Evolutionary conservation across 345 rosid species (phyloP).

Genomic region (Citrus australasica): DNA sequence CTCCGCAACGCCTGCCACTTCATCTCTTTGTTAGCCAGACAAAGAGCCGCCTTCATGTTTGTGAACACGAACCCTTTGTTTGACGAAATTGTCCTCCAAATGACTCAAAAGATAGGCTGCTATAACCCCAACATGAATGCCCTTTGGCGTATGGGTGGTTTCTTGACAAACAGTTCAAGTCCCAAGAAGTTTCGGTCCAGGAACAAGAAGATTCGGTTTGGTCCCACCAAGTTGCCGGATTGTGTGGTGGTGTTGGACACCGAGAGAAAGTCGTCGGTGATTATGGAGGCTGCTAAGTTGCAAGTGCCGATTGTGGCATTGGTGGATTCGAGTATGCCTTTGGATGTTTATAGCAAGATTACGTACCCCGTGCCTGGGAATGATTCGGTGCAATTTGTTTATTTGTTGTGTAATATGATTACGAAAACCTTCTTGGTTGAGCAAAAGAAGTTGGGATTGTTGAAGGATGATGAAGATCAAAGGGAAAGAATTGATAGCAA

Average conservation of each 20-base stretch:
- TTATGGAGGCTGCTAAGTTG: conserved; percentile 70
- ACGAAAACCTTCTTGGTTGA: conserved; percentile 81
- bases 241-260: conserved; percentile 85
- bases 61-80: conserved; percentile 89
- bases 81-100: conserved; percentile 80
- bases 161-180: conserved; percentile 78
- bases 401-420: conserved; percentile 89
- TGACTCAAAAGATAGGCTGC: conserved; percentile 65
- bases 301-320: conserved; percentile 89
- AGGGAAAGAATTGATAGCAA: conserved; percentile 9
- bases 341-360: conserved; percentile 67
- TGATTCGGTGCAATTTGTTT: conserved; percentile 90
- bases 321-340: conserved; percentile 81
- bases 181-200: conserved; percentile 92
- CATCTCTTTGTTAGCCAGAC: conserved; percentile 61
- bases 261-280: conserved; percentile 82
- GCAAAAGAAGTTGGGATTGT: conserved; percentile 46
- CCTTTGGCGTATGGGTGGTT: conserved; percentile 81
- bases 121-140: conserved; percentile 56
- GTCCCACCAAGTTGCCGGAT: conserved; percentile 78
- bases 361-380: conserved; percentile 92
- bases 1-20: conserved; percentile 85
- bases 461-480: conserved; percentile 19
- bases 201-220: conserved; percentile 85
- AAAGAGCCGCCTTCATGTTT: conserved; percentile 62